Conservation (phyloP, 257 asterid genomes). For the Solanum tarapatanum region DNA sequence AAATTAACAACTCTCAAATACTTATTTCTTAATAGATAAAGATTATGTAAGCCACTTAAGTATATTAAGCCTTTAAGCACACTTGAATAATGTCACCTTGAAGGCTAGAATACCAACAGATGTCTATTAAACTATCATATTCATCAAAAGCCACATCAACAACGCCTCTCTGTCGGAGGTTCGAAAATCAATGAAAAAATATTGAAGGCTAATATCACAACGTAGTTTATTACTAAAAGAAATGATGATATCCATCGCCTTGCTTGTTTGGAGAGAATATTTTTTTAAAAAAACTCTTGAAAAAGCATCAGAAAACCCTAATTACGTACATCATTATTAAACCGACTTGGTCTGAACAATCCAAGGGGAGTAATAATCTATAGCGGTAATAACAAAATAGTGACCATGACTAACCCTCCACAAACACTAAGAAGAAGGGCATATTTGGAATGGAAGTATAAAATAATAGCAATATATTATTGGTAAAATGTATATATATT, state of each 20-base stretch:
- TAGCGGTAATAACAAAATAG: not conserved
- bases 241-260: not conserved
- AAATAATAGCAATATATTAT: no score
- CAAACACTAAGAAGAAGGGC: not conserved
- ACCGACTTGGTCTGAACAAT: not conserved
- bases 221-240: no score
- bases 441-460: not conserved
- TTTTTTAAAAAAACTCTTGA: no score
- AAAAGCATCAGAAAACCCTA: not conserved
- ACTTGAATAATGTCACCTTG: not conserved
- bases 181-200: no score
- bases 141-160: not conserved
- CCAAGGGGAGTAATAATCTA: not conserved
- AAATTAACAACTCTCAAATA: not conserved
- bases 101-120: not conserved
- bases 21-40: no score
- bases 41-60: no score
- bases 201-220: no score
- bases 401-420: not conserved
- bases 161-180: accelerated
- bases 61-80: not conserved
- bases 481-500: not conserved
- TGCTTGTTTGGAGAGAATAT: not conserved
- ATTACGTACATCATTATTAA: not conserved
- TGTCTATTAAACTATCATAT: not conserved